These are phyloP conservation scores for Backusella liffmaniae DNA, from an alignment of 192 early-diverging fungal genomes.

Conservation along the genomic window DNA sequence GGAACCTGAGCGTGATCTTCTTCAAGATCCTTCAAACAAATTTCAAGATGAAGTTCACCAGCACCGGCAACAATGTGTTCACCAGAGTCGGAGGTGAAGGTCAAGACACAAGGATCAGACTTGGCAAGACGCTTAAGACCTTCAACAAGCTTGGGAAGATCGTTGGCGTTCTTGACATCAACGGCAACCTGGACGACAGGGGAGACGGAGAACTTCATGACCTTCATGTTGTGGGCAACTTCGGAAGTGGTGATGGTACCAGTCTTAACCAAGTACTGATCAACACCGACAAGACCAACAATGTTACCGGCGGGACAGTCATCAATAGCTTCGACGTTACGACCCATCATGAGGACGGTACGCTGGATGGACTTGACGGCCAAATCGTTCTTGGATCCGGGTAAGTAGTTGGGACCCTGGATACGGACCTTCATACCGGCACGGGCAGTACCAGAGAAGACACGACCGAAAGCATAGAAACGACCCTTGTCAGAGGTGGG, in stretches of 20 bases:
- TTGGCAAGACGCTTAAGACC: conserved; percentile 99
- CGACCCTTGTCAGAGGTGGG: conserved; percentile 98
- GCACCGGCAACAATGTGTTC: no score
- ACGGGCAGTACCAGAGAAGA: conserved; percentile 97
- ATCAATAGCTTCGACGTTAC: conserved; percentile 95
- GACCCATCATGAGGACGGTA: conserved; percentile 99
- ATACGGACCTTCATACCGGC: conserved; percentile 99
- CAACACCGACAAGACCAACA: conserved; percentile 97
- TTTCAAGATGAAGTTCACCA: no score
- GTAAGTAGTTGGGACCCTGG: conserved; percentile 92
- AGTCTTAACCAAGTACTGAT: conserved; percentile 99
- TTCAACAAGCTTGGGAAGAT: conserved; percentile 99
- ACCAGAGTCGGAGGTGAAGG: no score
- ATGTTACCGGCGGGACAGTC: conserved; percentile 99
- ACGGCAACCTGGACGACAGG: conserved; percentile 98
- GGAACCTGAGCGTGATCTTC: no score
- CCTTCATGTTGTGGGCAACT: conserved; percentile 95
- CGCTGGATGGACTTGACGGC: conserved; percentile 97
- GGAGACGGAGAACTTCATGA: conserved; percentile 99
- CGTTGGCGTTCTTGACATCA: conserved; percentile 96
- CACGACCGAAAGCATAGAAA: conserved; percentile 99
- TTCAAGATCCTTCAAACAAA: no score
- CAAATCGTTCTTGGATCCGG: conserved; percentile 90
- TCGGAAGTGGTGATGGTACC: conserved; percentile 97
- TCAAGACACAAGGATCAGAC: no score